Base-by-base conservation (phyloP, 1,284 basidiomycete species). In the Nidula niveotomentosa region DNA sequence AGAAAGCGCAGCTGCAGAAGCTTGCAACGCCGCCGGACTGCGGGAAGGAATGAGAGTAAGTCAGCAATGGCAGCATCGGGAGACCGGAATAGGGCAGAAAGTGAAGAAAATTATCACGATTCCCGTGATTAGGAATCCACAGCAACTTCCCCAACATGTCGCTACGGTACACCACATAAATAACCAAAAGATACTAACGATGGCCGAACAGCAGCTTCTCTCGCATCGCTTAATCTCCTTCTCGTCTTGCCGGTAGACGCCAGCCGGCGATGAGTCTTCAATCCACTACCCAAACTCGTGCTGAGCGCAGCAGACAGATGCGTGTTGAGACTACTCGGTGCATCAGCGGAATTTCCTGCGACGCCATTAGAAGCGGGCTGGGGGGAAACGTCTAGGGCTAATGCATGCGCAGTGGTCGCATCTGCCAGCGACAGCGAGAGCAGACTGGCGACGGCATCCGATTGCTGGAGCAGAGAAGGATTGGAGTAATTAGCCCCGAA, bases 151-250 rank as follows among this genome's bases (percentile, higher is more conserved):
- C 30, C 30, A 30, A 30, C 4, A 5, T 30, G 4, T 30, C 30
- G 30, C 30, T 30, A 30, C 30, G 30, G 4, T 30, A 30, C 30
- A 30, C 30, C 30, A 30, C 30, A 30, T 30, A 30, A 30, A 30
- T 30, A 30, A 30, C 30, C 30, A 56, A 52, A 52, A 57, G 56
- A 58, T 59, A 87, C 86, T 75, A 70, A 90, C 87, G 80, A 82
- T 55, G 87, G 88, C 59, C 88, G 77, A 56, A 75, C 76, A 49
- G 84, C 85, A 44, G 89, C 89, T 69, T 90, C 88, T 52, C 86
- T 76, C 39, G 88, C 89, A 67, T 91, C 89, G 68, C 87, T 90
- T 61, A 89, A 67, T 56, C 89, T 77, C 61, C 88, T 78, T 65
- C 81, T 81, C 9, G 81, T 75, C 70, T 87, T 85, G 12, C 86